Conservation (phyloP, 495 filamentous ascomycete genomes). For the Aspergillus incahuasiensis region DNA sequence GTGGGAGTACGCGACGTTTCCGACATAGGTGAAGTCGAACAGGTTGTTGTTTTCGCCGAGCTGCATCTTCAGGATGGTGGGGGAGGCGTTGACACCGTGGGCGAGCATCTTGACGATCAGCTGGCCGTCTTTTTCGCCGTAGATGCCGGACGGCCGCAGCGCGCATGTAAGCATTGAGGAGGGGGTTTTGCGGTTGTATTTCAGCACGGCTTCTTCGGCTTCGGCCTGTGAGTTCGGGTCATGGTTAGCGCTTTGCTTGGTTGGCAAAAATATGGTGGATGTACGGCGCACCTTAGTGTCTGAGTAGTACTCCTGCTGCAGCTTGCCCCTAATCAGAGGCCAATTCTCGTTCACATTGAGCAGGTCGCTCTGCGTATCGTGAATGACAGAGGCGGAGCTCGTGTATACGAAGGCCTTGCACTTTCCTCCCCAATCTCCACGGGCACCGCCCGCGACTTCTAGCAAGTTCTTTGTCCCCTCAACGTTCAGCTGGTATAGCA, state of each 20-base stretch:
- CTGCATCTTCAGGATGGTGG: slow-evolving; percentile 70
- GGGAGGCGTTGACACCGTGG: slow-evolving; percentile 39
- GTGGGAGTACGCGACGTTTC: slow-evolving; percentile 48
- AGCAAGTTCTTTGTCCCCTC: slow-evolving; percentile 78
- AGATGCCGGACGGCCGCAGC: slow-evolving; percentile 84
- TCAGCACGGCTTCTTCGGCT: slow-evolving; percentile 79
- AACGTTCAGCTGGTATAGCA: slow-evolving; percentile 77
- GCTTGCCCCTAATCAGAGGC: slow-evolving; percentile 65
- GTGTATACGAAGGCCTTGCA: slow-evolving; percentile 96
- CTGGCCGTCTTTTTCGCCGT: slow-evolving; percentile 84
- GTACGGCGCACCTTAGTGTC: slow-evolving; percentile 65
- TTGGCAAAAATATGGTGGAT: background rate
- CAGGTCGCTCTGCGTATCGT: slow-evolving; percentile 74
- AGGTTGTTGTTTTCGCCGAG: slow-evolving; percentile 82
- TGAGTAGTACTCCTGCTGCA: slow-evolving; percentile 86
- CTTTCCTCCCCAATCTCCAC: slow-evolving; percentile 50
- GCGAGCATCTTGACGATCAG: slow-evolving; percentile 53
- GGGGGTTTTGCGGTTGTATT: slow-evolving; percentile 69
- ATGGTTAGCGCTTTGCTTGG: background rate
- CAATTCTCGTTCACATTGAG: slow-evolving; percentile 87
- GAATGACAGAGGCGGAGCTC: slow-evolving; percentile 81
- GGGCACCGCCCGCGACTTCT: slow-evolving; percentile 63
- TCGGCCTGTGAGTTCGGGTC: slow-evolving; percentile 53
- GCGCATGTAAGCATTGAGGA: slow-evolving; percentile 67
- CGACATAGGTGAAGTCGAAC: slow-evolving; percentile 55